Evolutionary conservation across 2,329 filamentous ascomycete genomes (phyloP).

Genomic region (Colletotrichum endophyticum): DNA sequence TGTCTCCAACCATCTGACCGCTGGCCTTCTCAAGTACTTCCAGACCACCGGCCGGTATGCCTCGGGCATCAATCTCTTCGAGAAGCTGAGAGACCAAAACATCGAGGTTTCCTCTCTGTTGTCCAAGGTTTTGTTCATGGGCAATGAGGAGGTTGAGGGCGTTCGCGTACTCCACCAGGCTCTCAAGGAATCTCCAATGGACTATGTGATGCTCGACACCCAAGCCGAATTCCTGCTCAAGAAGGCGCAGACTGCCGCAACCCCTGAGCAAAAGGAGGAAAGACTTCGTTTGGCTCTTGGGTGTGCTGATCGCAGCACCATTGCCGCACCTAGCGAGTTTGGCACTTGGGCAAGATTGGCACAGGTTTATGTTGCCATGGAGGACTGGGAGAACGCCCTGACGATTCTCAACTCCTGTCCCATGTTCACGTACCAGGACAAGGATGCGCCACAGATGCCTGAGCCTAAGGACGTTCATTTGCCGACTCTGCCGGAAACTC

Average conservation of each 20-base stretch:
- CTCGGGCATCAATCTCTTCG: constrained; percentile 96
- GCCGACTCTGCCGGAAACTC: constrained; percentile 85
- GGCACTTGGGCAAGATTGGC: constrained; percentile 94
- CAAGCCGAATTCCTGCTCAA: constrained; percentile 90
- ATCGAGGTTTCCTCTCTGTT: constrained; percentile 93
- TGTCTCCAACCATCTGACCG: constrained; percentile 93
- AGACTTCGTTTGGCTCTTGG: constrained; percentile 86
- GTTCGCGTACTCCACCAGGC: constrained; percentile 87
- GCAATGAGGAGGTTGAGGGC: constrained; percentile 96
- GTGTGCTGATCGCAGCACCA: constrained; percentile 92
- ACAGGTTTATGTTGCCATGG: constrained; percentile 90
- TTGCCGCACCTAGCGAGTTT: constrained; percentile 95
- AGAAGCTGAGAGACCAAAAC: constrained; percentile 90
- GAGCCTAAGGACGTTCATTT: constrained; percentile 88
- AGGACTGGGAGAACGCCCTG: constrained; percentile 95
- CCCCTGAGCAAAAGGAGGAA: constrained; percentile 62
- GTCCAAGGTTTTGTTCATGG: constrained; percentile 89
- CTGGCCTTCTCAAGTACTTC: constrained; percentile 94
- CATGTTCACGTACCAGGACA: constrained; percentile 99
- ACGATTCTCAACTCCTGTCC: constrained; percentile 97
- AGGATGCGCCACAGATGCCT: constrained; percentile 93
- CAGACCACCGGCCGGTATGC: constrained; percentile 92
- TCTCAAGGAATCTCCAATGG: constrained; percentile 92
- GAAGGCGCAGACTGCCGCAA: constrained; percentile 70
- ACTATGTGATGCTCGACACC: constrained; percentile 94